A percentile compares a stretch with the other conserved stretches of the same genome.
Evolutionary conservation across 2,329 filamentous ascomycete species (phyloP).

Genomic region (Fusarium newnesense): DNA sequence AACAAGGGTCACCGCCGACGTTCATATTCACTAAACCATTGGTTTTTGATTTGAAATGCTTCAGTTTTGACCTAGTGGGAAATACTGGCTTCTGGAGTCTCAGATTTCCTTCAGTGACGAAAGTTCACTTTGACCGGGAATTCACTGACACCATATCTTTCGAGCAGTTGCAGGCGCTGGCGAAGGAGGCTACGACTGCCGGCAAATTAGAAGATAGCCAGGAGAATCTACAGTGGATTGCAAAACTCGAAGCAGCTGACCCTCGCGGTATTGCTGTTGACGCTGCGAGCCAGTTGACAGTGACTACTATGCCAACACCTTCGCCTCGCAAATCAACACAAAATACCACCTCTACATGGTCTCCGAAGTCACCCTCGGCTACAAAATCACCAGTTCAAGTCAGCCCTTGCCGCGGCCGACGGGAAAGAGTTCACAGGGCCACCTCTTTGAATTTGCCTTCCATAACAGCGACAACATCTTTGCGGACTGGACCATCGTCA

Average conservation of each 20-base stretch:
- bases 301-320: constrained; percentile 50
- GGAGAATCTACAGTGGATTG: constrained; percentile 70
- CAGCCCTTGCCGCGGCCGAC: neutral
- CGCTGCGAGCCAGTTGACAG: constrained; percentile 57
- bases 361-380: constrained; percentile 23
- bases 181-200: constrained; percentile 63
- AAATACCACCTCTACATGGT: constrained; percentile 31
- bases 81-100: constrained; percentile 78
- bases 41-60: constrained; percentile 83
- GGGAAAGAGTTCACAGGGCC: neutral
- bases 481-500: neutral
- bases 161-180: constrained; percentile 74
- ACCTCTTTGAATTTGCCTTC: neutral
- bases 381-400: neutral
- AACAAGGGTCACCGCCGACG: too few species aligned
- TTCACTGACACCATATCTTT: constrained; percentile 77
- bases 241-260: constrained; percentile 67
- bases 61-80: constrained; percentile 78
- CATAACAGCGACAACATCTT: constrained; percentile 17
- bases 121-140: constrained; percentile 80
- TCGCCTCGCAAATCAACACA: constrained; percentile 47
- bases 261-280: constrained; percentile 56
- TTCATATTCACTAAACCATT: constrained; percentile 75
- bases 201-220: constrained; percentile 65
- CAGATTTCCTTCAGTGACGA: constrained; percentile 79